A percentile compares a stretch with the other conserved stretches of the same genome.
phyloP scores from a whole-genome alignment of 1,139 yeast species.

The Arxiozyma bovina region DNA sequence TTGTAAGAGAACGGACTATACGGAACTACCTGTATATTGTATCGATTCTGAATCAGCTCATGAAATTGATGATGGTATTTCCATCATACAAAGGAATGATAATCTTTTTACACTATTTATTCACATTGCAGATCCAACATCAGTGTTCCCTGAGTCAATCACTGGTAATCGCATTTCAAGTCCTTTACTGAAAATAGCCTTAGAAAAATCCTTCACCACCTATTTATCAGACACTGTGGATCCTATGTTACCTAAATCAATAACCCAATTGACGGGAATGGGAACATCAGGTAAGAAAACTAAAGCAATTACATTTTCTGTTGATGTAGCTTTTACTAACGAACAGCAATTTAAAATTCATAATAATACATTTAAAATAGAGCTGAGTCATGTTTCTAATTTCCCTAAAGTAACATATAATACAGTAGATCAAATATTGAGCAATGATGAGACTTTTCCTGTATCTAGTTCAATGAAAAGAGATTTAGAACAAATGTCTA shows the following conservation, averaged over 20 bases:
- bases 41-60: constrained; percentile 76
- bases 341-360: constrained; percentile 24
- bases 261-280: constrained; percentile 49
- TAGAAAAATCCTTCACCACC: constrained; percentile 54
- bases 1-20: constrained; percentile 38
- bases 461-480: constrained; percentile 1
- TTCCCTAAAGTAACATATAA: constrained; percentile 44
- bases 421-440: constrained; percentile 39
- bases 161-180: constrained; percentile 35
- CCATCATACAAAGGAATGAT: constrained; percentile 38
- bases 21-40: constrained; percentile 58
- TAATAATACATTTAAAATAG: constrained; percentile 29
- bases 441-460: constrained; percentile 1
- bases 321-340: constrained; percentile 27
- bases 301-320: constrained; percentile 43
- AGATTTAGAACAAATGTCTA: constrained; percentile 34
- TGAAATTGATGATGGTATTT: constrained; percentile 91
- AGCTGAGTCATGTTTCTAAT: constrained; percentile 36
- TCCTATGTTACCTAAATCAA: constrained; percentile 61
- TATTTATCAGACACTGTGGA: constrained; percentile 64
- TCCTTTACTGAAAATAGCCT: constrained; percentile 50
- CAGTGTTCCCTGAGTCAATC: constrained; percentile 35
- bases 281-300: constrained; percentile 42
- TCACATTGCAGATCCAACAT: constrained; percentile 85
- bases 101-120: constrained; percentile 44